Percentiles rank a stretch among this genome's conserved stretches.
These are phyloP conservation scores for Solanum medicagineum DNA, from an alignment of 257 asterid species.

Conservation along the genomic window DNA sequence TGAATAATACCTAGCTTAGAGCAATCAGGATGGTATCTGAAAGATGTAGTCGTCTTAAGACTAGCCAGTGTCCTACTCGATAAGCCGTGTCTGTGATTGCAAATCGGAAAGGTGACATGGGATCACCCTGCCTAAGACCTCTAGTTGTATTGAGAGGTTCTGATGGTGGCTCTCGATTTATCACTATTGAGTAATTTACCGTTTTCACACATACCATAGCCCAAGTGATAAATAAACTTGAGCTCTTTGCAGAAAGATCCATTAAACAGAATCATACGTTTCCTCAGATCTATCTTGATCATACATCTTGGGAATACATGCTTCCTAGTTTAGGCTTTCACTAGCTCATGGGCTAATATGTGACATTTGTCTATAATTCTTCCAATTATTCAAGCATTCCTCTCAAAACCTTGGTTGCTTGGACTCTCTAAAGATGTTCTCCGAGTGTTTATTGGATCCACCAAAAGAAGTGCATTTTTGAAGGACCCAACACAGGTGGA, in stretches of 20 bases:
- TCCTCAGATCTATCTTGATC: background rate
- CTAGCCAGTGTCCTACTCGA: background rate
- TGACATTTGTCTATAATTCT: background rate
- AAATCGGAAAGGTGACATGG: background rate
- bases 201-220: background rate
- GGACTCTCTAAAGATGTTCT: background rate
- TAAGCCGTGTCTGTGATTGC: background rate
- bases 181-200: background rate
- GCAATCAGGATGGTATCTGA: too few relatives aligned
- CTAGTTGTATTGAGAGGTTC: background rate
- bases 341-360: background rate
- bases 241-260: background rate
- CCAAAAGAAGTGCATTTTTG: background rate
- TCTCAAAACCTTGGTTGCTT: background rate
- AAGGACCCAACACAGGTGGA: background rate
- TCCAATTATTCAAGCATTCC: background rate
- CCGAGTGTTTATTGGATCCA: background rate
- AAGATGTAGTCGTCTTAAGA: too few relatives aligned
- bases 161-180: background rate
- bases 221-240: background rate
- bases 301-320: background rate
- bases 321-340: background rate
- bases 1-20: too few relatives aligned
- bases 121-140: background rate
- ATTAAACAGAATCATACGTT: background rate